Percentiles rank a stretch among this genome's conserved stretches.
These are phyloP conservation scores for Hemerocallis citrina DNA, from an alignment of 106 monocot genomes.

Conservation along the genomic window DNA sequence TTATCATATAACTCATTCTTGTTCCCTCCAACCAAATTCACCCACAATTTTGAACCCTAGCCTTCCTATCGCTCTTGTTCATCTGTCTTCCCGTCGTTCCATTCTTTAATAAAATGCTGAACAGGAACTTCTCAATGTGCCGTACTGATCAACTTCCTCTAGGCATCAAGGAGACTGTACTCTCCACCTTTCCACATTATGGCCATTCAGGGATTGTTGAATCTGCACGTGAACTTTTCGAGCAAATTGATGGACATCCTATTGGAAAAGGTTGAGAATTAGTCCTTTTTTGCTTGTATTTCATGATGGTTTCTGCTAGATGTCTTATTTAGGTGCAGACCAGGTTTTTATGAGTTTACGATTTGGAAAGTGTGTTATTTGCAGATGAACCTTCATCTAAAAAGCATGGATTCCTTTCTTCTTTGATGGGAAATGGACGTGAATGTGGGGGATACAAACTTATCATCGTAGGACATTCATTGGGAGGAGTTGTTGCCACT, in stretches of 20 bases:
- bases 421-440: conserved; percentile 64
- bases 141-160: conserved; percentile 42
- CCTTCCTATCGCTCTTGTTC: too few species aligned
- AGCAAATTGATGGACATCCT: conserved; percentile 69
- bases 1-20: too few species aligned
- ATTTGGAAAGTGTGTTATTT: conserved; percentile 5
- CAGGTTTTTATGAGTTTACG: background rate
- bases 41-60: too few species aligned
- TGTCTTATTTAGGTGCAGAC: background rate
- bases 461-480: conserved; percentile 85
- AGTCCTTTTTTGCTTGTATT: background rate
- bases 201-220: conserved; percentile 94
- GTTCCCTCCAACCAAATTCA: too few species aligned
- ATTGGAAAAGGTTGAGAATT: conserved; percentile 19
- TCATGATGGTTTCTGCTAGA: background rate
- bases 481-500: conserved; percentile 87
- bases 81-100: too few species aligned
- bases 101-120: background rate
- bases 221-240: conserved; percentile 83
- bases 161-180: conserved; percentile 42
- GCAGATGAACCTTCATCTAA: conserved; percentile 27
- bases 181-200: conserved; percentile 84
- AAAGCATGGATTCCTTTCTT: conserved; percentile 66
- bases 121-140: conserved; percentile 11
- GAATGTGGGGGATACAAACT: conserved; percentile 84